Evolutionary conservation across 2,329 filamentous ascomycete species (phyloP), one percentile per base, ranked within the genome.

Genomic region (Claviceps sp.): DNA sequence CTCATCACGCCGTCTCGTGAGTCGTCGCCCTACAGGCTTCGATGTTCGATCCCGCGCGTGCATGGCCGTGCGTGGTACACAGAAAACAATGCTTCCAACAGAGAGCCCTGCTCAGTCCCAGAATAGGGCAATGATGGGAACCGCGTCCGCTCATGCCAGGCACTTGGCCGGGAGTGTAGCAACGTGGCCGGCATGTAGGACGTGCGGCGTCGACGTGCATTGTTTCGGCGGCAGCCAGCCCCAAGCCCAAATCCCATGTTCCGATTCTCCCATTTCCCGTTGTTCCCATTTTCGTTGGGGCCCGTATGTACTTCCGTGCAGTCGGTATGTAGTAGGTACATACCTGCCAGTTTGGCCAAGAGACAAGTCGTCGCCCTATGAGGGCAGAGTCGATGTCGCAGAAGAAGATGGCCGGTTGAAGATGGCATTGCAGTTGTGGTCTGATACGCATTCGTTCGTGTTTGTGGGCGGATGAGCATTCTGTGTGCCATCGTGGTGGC

Each of bases 161-260:
- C 8, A 42, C 40, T 17, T 10, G 45, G 30, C 4, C 13, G n/a
- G 38, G 38, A 42, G 38, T 22, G n/a, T 41, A 39, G 38, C 39
- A 50, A 50, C 48, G 48, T 50, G 48, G 48, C 37, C 46, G 46
- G 46, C 46, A 37, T 48, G 34, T 19, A 48, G 46, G 46, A 37
- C 46, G 46, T 48, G 34, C 34, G 40, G 46, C 46, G 24, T 48
- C 24, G 48, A 10, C 47, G 26, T 42, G 47, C 39, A 34, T 34
- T 34, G 30, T 34, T 34, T 34, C 30, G 30, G 30, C 30, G 10
- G 30, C 30, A 34, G 30, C 30, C 30, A 41, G 39, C 16, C 17
- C 30, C 47, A 42, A 41, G 47, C 22, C 19, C 14, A 26, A 30
- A 30, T 17, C 40, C 46, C 37, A 34, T 34, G 30, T 40, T 5